Percentiles rank a stretch among this genome's conserved stretches.
phyloP scores from a whole-genome alignment of 257 asterid species.

The Ilex asprella region DNA sequence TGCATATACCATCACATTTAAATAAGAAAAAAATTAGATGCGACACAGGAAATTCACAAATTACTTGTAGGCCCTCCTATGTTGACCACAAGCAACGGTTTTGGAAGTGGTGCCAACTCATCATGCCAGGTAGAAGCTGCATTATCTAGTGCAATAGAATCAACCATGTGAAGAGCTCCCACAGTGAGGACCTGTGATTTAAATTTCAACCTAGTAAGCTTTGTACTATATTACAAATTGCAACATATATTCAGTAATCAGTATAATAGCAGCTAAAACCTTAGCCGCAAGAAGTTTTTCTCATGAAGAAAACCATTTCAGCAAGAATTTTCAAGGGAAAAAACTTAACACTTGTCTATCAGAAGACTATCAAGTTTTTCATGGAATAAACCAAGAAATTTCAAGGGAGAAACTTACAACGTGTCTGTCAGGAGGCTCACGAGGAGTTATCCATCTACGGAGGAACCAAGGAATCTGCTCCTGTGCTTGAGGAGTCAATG shows the following conservation, averaged over 20 bases:
- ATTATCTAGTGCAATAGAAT: slow-evolving; percentile 65
- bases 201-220: no score
- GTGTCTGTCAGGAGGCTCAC: slow-evolving; percentile 55
- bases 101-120: slow-evolving; percentile 77
- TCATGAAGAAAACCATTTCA: no score
- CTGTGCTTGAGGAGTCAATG: slow-evolving; percentile 64
- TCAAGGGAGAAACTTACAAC: slow-evolving; percentile 51
- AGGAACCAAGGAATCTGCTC: slow-evolving; percentile 60
- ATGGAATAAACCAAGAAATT: background rate
- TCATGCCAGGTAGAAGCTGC: slow-evolving; percentile 87
- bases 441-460: slow-evolving; percentile 70
- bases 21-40: no score
- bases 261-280: no score
- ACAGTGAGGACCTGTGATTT: slow-evolving; percentile 64
- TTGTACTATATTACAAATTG: no score
- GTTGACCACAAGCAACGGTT: slow-evolving; percentile 86
- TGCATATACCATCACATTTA: no score
- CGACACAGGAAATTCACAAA: slow-evolving; percentile 3
- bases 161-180: slow-evolving; percentile 95
- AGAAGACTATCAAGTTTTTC: no score
- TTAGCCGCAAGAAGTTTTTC: no score
- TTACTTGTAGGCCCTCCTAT: slow-evolving; percentile 95
- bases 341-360: no score
- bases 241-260: no score
- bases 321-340: no score